Base-by-base conservation (phyloP, 306 rosid genomes). In the Nissolia schottii region DNA sequence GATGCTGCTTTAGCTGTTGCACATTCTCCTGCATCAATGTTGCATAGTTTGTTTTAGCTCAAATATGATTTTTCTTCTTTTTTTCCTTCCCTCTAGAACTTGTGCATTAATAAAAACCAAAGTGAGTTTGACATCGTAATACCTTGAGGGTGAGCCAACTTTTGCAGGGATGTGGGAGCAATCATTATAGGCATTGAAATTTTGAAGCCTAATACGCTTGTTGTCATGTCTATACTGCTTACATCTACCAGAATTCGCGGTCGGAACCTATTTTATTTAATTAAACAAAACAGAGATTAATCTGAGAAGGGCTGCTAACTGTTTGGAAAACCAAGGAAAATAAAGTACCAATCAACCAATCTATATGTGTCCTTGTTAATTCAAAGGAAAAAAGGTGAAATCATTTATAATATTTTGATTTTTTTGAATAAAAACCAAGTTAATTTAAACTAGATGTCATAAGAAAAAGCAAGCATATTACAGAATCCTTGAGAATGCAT, bases 1-100 rank as follows among this genome's bases (percentile, higher is more conserved):
- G 94, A 86, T 45, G 94, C 85, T 64, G 94, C 91, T 80, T 89
- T 78, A 60, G 91, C 94, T 4, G 94, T 86, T 41, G 94, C 94
- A 69, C 73, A 80, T 70, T 89, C 94, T 20, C 94, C 94, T 86
- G 87, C 82, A 74, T 15, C n/a, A 58, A 56, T 56, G 51, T 38
- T 50, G 66, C 12, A 45, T 41, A 9, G 27, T 58, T 20, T 38
- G 56, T 9, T 69, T 69, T 22, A 69, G 64, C 15, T 15, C 10
- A 19, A 34, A n/a, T n/a, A n/a, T n/a, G n/a, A n/a, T n/a, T n/a
- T n/a, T 3, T 12, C 10, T 6, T 20, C 49, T 49, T 34, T 59
- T 13, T n/a, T n/a, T n/a, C n/a, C n/a, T n/a, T n/a, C n/a, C n/a
- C n/a, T n/a, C 41, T 7, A 13, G 41, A 35, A 35, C 41, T 35